Evolutionary conservation across 2,329 filamentous ascomycete species (phyloP), one percentile per base, ranked within the genome.

Genomic region (Diatrype stigma): DNA sequence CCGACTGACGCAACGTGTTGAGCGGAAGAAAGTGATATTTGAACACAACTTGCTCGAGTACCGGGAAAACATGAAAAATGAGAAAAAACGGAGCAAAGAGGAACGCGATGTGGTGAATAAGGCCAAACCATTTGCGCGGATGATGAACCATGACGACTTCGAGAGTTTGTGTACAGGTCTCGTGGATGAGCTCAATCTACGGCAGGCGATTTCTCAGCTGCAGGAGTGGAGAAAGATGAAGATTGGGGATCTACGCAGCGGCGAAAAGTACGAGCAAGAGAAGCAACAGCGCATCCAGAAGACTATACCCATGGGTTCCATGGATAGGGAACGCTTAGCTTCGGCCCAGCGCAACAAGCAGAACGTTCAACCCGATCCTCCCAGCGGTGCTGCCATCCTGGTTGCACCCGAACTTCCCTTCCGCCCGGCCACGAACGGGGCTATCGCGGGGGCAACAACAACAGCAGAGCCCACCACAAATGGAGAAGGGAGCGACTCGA

Each of bases 81-180:
- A 99, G 65, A 99, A 97, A 81, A 96, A 92, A 72, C 83, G 92
- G 32, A 95, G 90, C 0, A 97, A 97, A 66, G 94, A 99, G 66
- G 94, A 99, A 69, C 83, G 87, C 49, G 94, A 97, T 48, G 72
- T 97, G 14, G 71, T 96, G 16, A 93, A 93, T 71, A 96, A 96
- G 67, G 88, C 91, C 5, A 99, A 99, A 63, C 94, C 94, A 0
- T 96, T 96, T 63, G 93, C 91, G 2, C 84, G 93, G 40, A 95
- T 97, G 82, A 96, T 97, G 93, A 96, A 93, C 62, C 87, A 87
- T 60, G 79, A 86, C 45, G 94, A 99, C 67, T 97, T 96, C 63
- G 88, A 95, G 56, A 82, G 85, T 11, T 86, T 97, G 59, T 89
- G 86, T 59, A 85, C 90, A 54, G 92, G 91, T 2, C 74, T 99